Evolutionary conservation across 805 yeast species (phyloP).

Genomic region (Huiozyma sinensis): DNA sequence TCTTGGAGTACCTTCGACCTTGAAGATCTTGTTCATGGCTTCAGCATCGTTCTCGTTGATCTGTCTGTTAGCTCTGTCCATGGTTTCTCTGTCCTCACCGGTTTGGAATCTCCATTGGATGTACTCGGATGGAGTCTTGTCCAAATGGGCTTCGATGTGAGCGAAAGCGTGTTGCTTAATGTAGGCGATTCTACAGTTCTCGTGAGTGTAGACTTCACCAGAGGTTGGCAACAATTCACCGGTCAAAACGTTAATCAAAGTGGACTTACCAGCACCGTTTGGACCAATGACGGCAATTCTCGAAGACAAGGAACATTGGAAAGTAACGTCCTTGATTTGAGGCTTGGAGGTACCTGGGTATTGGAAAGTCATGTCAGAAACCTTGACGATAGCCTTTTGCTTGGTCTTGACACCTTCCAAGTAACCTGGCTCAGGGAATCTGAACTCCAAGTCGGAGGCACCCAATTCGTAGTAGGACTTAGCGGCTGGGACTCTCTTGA

Average conservation of each 20-base stretch:
- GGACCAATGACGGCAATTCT: slow-evolving; percentile 99
- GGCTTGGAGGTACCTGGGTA: slow-evolving; percentile 98
- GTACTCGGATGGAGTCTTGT: slow-evolving; percentile 99
- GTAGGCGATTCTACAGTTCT: slow-evolving; percentile 99
- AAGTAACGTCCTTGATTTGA: slow-evolving; percentile 79
- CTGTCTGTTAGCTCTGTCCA: slow-evolving; percentile 99
- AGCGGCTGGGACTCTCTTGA: slow-evolving; percentile 97
- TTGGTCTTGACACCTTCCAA: slow-evolving; percentile 99
- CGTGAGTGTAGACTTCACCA: slow-evolving; percentile 99
- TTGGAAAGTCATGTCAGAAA: slow-evolving; percentile 95
- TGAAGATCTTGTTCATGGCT: slow-evolving; percentile 98
- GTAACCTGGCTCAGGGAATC: slow-evolving; percentile 99
- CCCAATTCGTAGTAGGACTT: slow-evolving; percentile 97
- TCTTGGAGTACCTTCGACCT: slow-evolving; percentile 97
- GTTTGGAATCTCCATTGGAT: slow-evolving; percentile 99
- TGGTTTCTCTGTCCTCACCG: slow-evolving; percentile 99
- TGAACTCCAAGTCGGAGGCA: slow-evolving; percentile 94
- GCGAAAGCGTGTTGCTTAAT: slow-evolving; percentile 99
- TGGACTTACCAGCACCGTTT: slow-evolving; percentile 99
- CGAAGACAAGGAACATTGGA: slow-evolving; percentile 98
- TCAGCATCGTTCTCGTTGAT: slow-evolving; percentile 94
- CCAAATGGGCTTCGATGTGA: slow-evolving; percentile 96
- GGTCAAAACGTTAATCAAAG: slow-evolving; percentile 95
- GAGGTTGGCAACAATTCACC: slow-evolving; percentile 97
- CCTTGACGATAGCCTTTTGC: slow-evolving; percentile 99